Percentiles rank a stretch among this genome's conserved stretches.
Evolutionary conservation across 371 early-diverging fungal genomes (phyloP).

Genomic region (Choanephora cucurbitarum): DNA sequence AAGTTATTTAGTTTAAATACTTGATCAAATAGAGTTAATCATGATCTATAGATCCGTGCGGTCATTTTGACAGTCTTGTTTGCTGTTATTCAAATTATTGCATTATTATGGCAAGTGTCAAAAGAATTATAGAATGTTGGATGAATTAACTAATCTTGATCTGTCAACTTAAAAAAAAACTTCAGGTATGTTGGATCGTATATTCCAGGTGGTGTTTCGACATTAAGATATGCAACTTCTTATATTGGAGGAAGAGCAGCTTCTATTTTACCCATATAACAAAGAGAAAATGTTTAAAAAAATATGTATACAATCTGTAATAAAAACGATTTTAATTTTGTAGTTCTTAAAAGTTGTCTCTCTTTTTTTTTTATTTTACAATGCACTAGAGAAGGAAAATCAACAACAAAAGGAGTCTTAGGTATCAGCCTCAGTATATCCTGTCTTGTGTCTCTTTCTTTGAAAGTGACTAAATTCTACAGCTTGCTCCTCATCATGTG

Average conservation of each 20-base stretch:
- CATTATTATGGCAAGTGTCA: constrained; percentile 56
- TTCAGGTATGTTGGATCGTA: constrained; percentile 55
- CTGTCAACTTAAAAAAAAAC: too few relatives aligned
- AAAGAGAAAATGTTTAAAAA: neutral
- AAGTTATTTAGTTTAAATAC: constrained; percentile 23
- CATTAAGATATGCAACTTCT: constrained; percentile 48
- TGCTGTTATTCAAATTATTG: constrained; percentile 60
- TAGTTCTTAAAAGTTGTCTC: too few relatives aligned
- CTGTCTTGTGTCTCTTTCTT: constrained; percentile 2
- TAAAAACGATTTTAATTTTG: too few relatives aligned
- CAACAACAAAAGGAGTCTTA: too few relatives aligned
- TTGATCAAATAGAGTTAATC: neutral
- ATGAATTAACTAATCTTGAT: neutral
- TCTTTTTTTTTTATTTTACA: neutral
- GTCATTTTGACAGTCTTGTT: constrained; percentile 58
- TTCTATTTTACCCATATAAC: constrained; percentile 48
- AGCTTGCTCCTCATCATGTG: constrained; percentile 20
- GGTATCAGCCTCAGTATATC: neutral
- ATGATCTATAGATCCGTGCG: constrained; percentile 37
- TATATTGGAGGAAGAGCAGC: constrained; percentile 52
- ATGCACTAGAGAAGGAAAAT: neutral
- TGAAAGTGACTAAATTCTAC: neutral
- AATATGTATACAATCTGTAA: too few relatives aligned
- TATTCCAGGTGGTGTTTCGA: constrained; percentile 54
- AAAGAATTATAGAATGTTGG: neutral